These are phyloP conservation scores for Scleroderma bovista DNA, from an alignment of 768 basidiomycete genomes.

Conservation along the genomic window DNA sequence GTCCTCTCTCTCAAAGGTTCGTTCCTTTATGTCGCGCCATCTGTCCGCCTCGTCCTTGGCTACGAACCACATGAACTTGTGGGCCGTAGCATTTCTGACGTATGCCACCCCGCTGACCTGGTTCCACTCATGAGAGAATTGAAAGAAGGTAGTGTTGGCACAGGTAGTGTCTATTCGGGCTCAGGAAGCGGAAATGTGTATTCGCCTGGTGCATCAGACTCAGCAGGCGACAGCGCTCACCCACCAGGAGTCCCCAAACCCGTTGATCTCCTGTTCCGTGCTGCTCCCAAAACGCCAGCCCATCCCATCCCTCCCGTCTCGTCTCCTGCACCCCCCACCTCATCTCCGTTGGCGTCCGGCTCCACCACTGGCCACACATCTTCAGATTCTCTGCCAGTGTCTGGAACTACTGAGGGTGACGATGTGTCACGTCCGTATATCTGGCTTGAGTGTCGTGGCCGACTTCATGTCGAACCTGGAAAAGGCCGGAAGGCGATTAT, in stretches of 20 bases:
- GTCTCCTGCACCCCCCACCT: background rate
- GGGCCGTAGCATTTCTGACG: conserved; percentile 70
- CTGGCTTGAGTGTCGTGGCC: conserved; percentile 90
- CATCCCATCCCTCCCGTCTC: conserved; percentile 1
- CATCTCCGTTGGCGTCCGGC: background rate
- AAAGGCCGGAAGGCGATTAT: conserved; percentile 95
- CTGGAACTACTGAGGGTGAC: background rate
- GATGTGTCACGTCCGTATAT: conserved; percentile 45
- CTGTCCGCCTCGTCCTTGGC: conserved; percentile 72
- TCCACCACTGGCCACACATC: background rate
- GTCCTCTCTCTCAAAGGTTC: conserved; percentile 90
- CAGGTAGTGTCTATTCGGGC: conserved; percentile 10
- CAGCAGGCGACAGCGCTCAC: conserved; percentile 4
- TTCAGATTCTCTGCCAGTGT: background rate
- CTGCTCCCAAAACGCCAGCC: conserved; percentile 50
- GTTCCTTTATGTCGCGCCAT: conserved; percentile 89
- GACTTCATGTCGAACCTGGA: conserved; percentile 86
- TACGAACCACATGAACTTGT: conserved; percentile 83
- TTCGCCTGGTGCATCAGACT: conserved; percentile 8
- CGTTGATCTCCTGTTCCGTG: conserved; percentile 85
- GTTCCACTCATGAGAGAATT: conserved; percentile 89
- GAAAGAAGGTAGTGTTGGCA: conserved; percentile 49
- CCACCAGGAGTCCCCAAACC: conserved; percentile 36
- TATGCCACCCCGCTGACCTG: conserved; percentile 86
- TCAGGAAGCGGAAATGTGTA: conserved; percentile 11